These are phyloP conservation scores for Lanmaoa pseudosensibilis DNA, from an alignment of 768 basidiomycete genomes.

Conservation along the genomic window DNA sequence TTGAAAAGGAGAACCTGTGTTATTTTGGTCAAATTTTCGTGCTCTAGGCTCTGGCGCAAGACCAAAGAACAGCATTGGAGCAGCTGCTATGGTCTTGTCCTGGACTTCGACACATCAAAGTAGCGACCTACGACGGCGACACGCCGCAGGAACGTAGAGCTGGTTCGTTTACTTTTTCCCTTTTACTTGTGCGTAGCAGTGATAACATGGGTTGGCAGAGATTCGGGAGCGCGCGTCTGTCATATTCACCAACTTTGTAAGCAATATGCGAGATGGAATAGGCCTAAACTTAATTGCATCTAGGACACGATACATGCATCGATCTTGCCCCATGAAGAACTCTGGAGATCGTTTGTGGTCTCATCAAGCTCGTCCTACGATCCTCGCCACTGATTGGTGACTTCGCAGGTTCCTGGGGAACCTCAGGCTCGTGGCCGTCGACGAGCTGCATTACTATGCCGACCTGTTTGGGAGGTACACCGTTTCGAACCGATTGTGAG, in stretches of 20 bases:
- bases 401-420: conserved; percentile 66
- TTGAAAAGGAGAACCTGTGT: not conserved
- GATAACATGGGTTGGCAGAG: conserved; percentile 34
- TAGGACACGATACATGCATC: conserved; percentile 86
- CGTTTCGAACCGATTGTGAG: not conserved
- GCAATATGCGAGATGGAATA: conserved; percentile 12
- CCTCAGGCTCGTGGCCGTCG: conserved; percentile 74
- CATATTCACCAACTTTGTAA: conserved; percentile 89
- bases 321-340: conserved; percentile 80
- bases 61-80: conserved; percentile 72
- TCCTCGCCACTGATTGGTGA: conserved; percentile 3
- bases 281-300: not conserved
- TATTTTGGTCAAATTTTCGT: not conserved
- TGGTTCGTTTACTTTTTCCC: conserved; percentile 42
- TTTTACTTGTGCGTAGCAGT: not conserved
- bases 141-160: conserved; percentile 69
- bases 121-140: conserved; percentile 87
- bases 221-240: conserved; percentile 75
- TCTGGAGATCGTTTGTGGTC: conserved; percentile 64
- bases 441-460: conserved; percentile 86
- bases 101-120: conserved; percentile 59
- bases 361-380: not conserved
- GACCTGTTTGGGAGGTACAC: conserved; percentile 74
- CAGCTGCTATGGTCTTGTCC: conserved; percentile 61
- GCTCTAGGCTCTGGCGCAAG: conserved; percentile 80